A percentile compares a stretch with the other conserved stretches of the same genome.
These are phyloP conservation scores for Dichomitus squalens DNA, from an alignment of 1,284 basidiomycete species.

Conservation along the genomic window DNA sequence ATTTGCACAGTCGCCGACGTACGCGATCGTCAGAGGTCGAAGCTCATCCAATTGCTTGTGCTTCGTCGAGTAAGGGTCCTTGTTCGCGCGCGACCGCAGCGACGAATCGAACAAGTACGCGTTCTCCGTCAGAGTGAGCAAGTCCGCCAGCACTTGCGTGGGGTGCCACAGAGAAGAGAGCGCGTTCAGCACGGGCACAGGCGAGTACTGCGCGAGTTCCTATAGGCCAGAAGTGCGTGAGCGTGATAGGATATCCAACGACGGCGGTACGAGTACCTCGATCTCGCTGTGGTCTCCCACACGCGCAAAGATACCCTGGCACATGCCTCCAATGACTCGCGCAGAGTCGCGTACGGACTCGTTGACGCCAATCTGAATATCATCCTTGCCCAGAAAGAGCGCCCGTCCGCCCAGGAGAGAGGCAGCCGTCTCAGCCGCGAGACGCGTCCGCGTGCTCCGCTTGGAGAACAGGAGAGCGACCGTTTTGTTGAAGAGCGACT, in stretches of 20 bases:
- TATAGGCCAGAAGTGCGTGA: conserved; percentile 34
- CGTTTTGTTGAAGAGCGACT: conserved; percentile 77
- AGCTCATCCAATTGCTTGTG: conserved; percentile 41
- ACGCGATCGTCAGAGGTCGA: conserved; percentile 82
- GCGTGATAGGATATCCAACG: not conserved
- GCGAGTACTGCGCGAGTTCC: conserved; percentile 88
- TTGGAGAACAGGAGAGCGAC: conserved; percentile 93
- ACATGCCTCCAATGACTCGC: conserved; percentile 91
- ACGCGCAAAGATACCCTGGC: conserved; percentile 95
- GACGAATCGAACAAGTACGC: conserved; percentile 49
- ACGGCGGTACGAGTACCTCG: conserved; percentile 58
- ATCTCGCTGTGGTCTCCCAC: conserved; percentile 93
- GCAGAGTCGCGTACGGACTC: conserved; percentile 87
- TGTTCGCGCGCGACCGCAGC: not conserved
- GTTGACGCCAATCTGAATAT: conserved; percentile 97
- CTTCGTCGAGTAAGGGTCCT: conserved; percentile 3
- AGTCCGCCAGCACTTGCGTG: conserved; percentile 92
- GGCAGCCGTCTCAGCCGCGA: conserved; percentile 85
- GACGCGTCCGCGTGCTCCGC: conserved; percentile 89
- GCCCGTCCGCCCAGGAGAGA: conserved; percentile 84
- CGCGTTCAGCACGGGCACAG: conserved; percentile 94
- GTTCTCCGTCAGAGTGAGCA: conserved; percentile 88
- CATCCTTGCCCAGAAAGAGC: conserved; percentile 88
- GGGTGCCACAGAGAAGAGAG: conserved; percentile 96
- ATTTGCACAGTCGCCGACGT: conserved; percentile 96